Base-by-base conservation (phyloP, 768 basidiomycete genomes). In the Suillus plorans region DNA sequence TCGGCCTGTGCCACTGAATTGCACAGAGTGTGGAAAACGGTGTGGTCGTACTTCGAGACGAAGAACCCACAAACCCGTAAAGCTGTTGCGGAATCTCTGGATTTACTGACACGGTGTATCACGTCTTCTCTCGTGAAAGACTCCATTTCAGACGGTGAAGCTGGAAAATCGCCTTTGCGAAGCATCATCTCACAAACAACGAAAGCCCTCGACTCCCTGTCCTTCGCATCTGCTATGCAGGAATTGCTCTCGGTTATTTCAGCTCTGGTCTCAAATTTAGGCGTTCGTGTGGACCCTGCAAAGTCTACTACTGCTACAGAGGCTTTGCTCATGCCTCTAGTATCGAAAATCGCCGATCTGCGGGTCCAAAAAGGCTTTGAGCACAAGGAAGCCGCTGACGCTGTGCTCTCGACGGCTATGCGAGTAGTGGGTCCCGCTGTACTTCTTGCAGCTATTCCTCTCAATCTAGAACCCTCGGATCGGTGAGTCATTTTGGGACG, bases 381-480 rank as follows among this genome's bases (percentile, higher is more conserved):
- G 75, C 85, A 91, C 77, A 95, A 94, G 74, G 95, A 96, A 72
- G 87, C 85, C 22, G 94, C 89, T 16, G 97, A 99, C 73, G 79
- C 79, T 12, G 87, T 90, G 0, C 79, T 99, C 42, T 87, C 90
- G 1, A 85, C 86, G 31, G 93, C 95, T 0, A 91, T 97, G 85
- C 86, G 87, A 64, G 83, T 93, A 5, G 78, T 97, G 55, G 97
- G 97, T 5, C 95, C 97, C 7, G 86, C 90, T 64, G 87, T 88
- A 2, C 73, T 99, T 4, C 80, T 99, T 41, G 77, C 80, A 25
- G 79, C 81, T 25, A 80, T 99, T 49, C 97, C 97, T 12, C 79
- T 99, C 59, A 96, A 97, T 69, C 80, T 99, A 44, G 90, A 95
- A 66, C 89, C 93, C 5, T 81, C 82, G 60, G 88, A 91, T 63